A percentile compares a stretch with the other conserved stretches of the same genome.
phyloP scores from a whole-genome alignment of 371 early-diverging fungal genomes.

The Actinomortierella ambigua region DNA sequence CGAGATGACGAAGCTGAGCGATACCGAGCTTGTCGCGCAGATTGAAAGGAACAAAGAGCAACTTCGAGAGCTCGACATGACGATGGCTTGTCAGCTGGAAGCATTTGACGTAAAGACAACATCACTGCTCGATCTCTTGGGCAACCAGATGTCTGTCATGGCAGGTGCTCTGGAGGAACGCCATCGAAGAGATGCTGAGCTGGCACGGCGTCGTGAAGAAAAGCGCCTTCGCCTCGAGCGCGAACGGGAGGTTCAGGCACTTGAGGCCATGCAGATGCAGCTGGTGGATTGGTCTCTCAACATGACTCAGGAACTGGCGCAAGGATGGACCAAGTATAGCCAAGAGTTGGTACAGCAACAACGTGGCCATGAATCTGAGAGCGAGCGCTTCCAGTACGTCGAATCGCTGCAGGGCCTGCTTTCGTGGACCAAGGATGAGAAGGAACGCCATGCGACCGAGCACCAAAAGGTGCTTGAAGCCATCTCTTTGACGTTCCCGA shows the following conservation, averaged over 20 bases:
- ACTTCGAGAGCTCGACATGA: conserved; percentile 18
- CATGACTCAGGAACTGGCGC: conserved; percentile 12
- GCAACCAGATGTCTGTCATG: conserved; percentile 9
- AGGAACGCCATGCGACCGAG: conserved; percentile 8
- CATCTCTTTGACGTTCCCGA: conserved; percentile 10
- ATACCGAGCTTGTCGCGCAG: conserved; percentile 5
- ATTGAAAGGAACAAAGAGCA: conserved; percentile 11
- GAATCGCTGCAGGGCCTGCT: conserved; percentile 12
- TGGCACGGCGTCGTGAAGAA: conserved; percentile 14
- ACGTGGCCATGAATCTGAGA: background rate
- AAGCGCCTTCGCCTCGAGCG: conserved; percentile 32
- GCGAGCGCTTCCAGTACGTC: conserved; percentile 1
- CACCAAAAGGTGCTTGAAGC: conserved; percentile 18
- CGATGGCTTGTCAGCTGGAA: conserved; percentile 12
- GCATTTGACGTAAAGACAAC: conserved; percentile 22
- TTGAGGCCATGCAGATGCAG: conserved; percentile 23
- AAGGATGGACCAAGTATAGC: conserved; percentile 22
- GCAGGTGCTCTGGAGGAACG: conserved; percentile 30
- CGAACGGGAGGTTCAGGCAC: conserved; percentile 20
- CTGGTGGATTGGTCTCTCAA: conserved; percentile 28
- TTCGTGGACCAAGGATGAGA: conserved; percentile 5
- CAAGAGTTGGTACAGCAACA: conserved; percentile 17
- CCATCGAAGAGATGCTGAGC: conserved; percentile 18
- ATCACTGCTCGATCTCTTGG: conserved; percentile 14
- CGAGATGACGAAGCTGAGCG: no score